Percentiles rank a stretch among this genome's conserved stretches.
Conservation (phyloP, 305 asterid genomes). For the Lippia alba region DNA sequence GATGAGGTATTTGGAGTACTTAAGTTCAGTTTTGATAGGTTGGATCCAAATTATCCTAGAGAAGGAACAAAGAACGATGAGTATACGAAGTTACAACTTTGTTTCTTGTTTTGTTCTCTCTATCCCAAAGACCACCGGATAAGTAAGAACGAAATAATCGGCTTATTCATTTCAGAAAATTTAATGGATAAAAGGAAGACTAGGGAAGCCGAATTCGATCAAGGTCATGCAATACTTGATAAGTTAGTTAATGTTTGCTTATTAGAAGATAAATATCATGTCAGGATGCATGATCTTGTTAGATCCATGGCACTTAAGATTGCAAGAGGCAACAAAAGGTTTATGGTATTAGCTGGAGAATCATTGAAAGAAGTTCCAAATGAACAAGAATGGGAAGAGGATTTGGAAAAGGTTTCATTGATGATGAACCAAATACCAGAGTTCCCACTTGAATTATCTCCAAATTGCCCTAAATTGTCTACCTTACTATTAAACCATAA, state of each 20-base stretch:
- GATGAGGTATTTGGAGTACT: too few relatives aligned
- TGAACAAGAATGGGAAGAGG: neutral
- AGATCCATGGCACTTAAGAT: slow-evolving; percentile 1
- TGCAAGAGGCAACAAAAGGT: neutral
- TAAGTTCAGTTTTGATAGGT: too few relatives aligned
- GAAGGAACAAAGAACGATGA: too few relatives aligned
- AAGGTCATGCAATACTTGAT: too few relatives aligned
- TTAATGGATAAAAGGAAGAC: too few relatives aligned
- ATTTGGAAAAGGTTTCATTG: neutral
- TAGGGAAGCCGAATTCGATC: too few relatives aligned
- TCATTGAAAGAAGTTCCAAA: neutral
- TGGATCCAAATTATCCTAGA: too few relatives aligned
- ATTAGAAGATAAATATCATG: neutral
- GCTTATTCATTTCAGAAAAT: too few relatives aligned
- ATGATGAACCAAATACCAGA: neutral
- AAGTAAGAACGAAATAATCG: too few relatives aligned
- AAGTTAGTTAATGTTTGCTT: neutral
- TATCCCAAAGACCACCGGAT: too few relatives aligned
- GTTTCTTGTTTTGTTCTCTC: too few relatives aligned
- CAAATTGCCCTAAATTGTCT: neutral
- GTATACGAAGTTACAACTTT: too few relatives aligned
- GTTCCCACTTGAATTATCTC: neutral
- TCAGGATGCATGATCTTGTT: neutral
- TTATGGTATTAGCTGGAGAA: neutral
- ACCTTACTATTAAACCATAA: neutral